phyloP scores from a whole-genome alignment of 176 grass and related monocot genomes.

The Aechmea fasciata region DNA sequence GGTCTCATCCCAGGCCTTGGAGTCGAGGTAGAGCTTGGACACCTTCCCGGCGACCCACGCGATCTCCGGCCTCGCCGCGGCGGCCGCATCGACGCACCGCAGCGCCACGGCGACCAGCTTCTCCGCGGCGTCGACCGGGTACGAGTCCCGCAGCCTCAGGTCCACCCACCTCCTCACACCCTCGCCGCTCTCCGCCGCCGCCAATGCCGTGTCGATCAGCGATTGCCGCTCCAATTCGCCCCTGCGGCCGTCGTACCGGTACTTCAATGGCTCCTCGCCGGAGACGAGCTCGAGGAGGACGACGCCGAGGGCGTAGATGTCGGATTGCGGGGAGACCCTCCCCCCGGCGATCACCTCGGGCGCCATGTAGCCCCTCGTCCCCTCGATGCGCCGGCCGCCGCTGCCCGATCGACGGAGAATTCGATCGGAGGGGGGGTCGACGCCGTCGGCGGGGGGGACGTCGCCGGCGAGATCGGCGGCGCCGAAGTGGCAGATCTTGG shows the following conservation, averaged over 20 bases:
- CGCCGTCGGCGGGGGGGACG: background rate
- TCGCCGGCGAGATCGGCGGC: slow-evolving; percentile 64
- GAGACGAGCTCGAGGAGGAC: slow-evolving; percentile 76
- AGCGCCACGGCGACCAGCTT: slow-evolving; percentile 50
- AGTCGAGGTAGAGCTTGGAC: slow-evolving; percentile 74
- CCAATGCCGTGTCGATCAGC: slow-evolving; percentile 42
- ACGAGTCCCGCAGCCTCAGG: slow-evolving; percentile 63
- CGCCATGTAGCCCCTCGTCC: slow-evolving; percentile 74
- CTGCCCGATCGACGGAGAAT: slow-evolving; percentile 16
- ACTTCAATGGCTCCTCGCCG: slow-evolving; percentile 51
- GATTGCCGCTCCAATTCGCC: slow-evolving; percentile 49
- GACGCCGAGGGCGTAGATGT: slow-evolving; percentile 68
- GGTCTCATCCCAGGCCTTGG: slow-evolving; percentile 31
- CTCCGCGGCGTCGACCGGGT: slow-evolving; percentile 39
- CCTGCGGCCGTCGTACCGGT: slow-evolving; percentile 24
- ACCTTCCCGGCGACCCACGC: slow-evolving; percentile 57
- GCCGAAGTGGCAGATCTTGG: slow-evolving; percentile 80
- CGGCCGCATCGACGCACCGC: slow-evolving; percentile 40
- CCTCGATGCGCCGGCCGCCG: slow-evolving; percentile 51
- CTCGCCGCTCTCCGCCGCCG: slow-evolving; percentile 15
- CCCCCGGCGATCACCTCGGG: slow-evolving; percentile 42
- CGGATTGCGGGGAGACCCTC: slow-evolving; percentile 31
- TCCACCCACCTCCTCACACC: slow-evolving; percentile 82
- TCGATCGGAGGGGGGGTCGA: slow-evolving; percentile 4
- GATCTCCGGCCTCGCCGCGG: slow-evolving; percentile 55